Conservation (phyloP, 2,329 filamentous ascomycete species). For the Fusarium hainanense region DNA sequence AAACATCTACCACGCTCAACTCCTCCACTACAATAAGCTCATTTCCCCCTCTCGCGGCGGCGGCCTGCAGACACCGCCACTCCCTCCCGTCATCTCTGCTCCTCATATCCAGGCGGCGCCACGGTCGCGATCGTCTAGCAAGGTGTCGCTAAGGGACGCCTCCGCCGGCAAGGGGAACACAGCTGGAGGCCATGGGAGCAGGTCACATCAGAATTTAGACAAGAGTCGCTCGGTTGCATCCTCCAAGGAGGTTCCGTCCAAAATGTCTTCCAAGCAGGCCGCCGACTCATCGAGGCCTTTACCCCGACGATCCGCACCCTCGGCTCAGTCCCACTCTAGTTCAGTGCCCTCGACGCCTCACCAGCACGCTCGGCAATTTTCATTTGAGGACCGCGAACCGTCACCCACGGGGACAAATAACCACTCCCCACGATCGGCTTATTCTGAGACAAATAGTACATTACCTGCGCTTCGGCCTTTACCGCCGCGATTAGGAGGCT, state of each 20-base stretch:
- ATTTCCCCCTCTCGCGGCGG: constrained; percentile 67
- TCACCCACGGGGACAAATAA: constrained; percentile 81
- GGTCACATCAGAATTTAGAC: constrained; percentile 64
- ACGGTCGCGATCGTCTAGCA: constrained; percentile 69
- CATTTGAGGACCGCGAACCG: constrained; percentile 79
- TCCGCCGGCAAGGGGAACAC: constrained; percentile 58
- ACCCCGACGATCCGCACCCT: constrained; percentile 47
- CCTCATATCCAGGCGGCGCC: constrained; percentile 67
- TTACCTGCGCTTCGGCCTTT: constrained; percentile 75
- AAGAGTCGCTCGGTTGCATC: constrained; percentile 73
- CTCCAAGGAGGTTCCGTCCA: constrained; percentile 63
- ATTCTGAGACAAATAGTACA: constrained; percentile 85
- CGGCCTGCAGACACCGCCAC: constrained; percentile 66
- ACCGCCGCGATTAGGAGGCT: constrained; percentile 70
- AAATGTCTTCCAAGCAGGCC: constrained; percentile 62
- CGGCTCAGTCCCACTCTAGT: constrained; percentile 71
- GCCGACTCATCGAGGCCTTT: constrained; percentile 48
- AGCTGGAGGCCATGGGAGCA: constrained; percentile 74
- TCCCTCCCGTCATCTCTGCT: constrained; percentile 66
- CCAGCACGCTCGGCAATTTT: constrained; percentile 85
- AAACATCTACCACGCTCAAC: constrained; percentile 69
- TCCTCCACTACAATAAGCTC: constrained; percentile 74
- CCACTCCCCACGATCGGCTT: constrained; percentile 89
- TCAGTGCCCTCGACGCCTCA: constrained; percentile 95
- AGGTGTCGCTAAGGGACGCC: constrained; percentile 67